A percentile compares a stretch with the other conserved stretches of the same genome.
Evolutionary conservation across 805 yeast species (phyloP).

Genomic region (Saturnispora dispora): DNA sequence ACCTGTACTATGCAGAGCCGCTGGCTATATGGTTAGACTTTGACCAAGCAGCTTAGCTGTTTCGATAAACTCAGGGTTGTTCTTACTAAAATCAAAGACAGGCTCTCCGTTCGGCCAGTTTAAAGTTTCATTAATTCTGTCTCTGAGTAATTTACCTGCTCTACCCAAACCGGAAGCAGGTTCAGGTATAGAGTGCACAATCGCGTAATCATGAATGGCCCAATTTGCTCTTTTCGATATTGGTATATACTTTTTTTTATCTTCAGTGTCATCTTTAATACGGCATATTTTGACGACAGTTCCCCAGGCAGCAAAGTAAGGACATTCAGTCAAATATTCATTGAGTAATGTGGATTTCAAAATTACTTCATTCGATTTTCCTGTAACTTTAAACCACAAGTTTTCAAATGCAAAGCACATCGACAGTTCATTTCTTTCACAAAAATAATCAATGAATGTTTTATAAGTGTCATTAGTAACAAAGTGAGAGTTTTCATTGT

Average conservation of each 20-base stretch:
- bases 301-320: constrained; percentile 23
- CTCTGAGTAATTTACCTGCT: constrained; percentile 11
- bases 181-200: constrained; percentile 16
- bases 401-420: constrained; percentile 21
- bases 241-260: constrained; percentile 4
- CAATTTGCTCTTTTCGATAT: constrained; percentile 4
- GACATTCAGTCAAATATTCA: constrained; percentile 13
- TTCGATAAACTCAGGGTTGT: constrained; percentile 12
- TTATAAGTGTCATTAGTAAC: constrained; percentile 18
- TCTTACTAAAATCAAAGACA: constrained; percentile 10
- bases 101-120: constrained; percentile 16
- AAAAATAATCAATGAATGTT: constrained; percentile 17
- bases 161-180: constrained; percentile 11
- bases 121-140: constrained; percentile 12
- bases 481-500: not conserved
- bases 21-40: no score
- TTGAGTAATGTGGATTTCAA: constrained; percentile 17
- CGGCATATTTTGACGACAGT: constrained; percentile 14
- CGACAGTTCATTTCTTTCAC: constrained; percentile 16
- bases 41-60: constrained; percentile 11
- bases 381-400: constrained; percentile 14
- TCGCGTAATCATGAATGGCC: constrained; percentile 17
- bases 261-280: constrained; percentile 5
- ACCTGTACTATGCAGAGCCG: not conserved
- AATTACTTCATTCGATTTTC: constrained; percentile 8